Evolutionary conservation across 1,139 yeast genomes (phyloP).

Genomic region (Williopsis jadinii): DNA sequence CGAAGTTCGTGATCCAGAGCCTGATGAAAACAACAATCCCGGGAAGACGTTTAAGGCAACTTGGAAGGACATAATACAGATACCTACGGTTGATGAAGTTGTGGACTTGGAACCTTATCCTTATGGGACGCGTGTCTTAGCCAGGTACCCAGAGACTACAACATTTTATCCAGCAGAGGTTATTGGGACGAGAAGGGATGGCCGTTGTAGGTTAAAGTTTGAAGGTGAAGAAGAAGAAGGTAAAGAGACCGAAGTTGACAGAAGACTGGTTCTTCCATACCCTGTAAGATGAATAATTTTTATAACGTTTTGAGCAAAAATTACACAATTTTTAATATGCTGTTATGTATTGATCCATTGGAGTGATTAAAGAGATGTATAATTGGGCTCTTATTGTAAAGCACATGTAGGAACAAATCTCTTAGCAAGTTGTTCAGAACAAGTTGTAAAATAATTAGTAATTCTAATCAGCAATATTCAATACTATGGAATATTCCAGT

Average conservation of each 20-base stretch:
- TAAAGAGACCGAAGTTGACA: slow-evolving; percentile 88
- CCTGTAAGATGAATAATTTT: slow-evolving; percentile 30
- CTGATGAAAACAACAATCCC: slow-evolving; percentile 86
- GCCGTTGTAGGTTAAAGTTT: slow-evolving; percentile 71
- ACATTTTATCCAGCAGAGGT: slow-evolving; percentile 95
- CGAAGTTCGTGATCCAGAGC: slow-evolving; percentile 95
- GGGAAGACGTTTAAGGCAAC: slow-evolving; percentile 84
- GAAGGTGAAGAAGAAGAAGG: slow-evolving; percentile 98
- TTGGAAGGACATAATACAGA: slow-evolving; percentile 70
- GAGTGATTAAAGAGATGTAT: too few relatives aligned
- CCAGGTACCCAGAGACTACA: slow-evolving; percentile 96
- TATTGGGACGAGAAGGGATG: slow-evolving; percentile 66
- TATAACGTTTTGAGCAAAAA: too few relatives aligned
- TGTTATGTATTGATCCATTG: too few relatives aligned
- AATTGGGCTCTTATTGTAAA: too few relatives aligned
- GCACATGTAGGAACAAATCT: too few relatives aligned
- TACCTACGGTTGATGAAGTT: slow-evolving; percentile 46
- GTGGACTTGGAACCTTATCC: slow-evolving; percentile 53
- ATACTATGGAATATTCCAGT: too few relatives aligned
- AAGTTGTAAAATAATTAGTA: too few relatives aligned
- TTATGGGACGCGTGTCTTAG: slow-evolving; percentile 75
- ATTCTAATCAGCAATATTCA: too few relatives aligned
- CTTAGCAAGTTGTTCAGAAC: too few relatives aligned
- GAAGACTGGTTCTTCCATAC: slow-evolving; percentile 74
- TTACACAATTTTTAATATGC: too few relatives aligned